A percentile compares a stretch with the other conserved stretches of the same genome.
Conservation (phyloP, 2,329 filamentous ascomycete genomes). For the Pestalotiopsis sp. region DNA sequence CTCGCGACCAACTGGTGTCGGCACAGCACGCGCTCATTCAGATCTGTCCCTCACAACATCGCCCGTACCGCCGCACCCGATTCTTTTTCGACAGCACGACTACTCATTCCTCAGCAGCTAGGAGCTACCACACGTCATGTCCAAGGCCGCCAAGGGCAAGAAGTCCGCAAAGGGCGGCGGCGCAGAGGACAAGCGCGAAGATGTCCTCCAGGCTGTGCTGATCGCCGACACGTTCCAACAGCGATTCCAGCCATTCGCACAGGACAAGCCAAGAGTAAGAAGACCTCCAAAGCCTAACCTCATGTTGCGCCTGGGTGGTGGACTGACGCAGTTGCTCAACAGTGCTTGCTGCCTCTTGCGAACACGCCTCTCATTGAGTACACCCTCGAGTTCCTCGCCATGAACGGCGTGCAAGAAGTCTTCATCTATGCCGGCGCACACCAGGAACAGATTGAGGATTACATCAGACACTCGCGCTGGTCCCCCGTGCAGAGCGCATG, state of each 20-base stretch:
- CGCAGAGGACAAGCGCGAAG: conserved; percentile 58
- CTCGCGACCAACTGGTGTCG: background rate
- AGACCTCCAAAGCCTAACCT: conserved; percentile 13
- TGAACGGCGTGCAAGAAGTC: conserved; percentile 92
- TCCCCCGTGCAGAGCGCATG: conserved; percentile 58
- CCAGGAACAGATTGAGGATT: conserved; percentile 82
- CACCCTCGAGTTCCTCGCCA: conserved; percentile 92
- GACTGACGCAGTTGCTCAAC: conserved; percentile 6
- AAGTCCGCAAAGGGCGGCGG: conserved; percentile 51
- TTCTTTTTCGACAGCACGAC: background rate
- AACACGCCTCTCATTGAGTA: conserved; percentile 97
- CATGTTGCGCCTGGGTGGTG: conserved; percentile 1
- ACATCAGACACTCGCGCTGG: conserved; percentile 77
- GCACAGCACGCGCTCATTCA: background rate
- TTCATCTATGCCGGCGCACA: conserved; percentile 91
- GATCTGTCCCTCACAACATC: background rate
- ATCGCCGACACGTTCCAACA: conserved; percentile 95
- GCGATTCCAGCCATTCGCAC: conserved; percentile 84
- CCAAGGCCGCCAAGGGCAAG: conserved; percentile 48
- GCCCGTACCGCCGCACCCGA: background rate
- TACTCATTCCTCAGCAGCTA: background rate
- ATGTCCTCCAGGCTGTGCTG: conserved; percentile 60
- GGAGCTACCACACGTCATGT: conserved; percentile 7
- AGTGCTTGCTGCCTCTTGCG: conserved; percentile 91
- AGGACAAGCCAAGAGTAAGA: conserved; percentile 82